A percentile compares a stretch with the other conserved stretches of the same genome.
phyloP scores from a whole-genome alignment of 345 rosid genomes.

The Eucalyptus brandiana region DNA sequence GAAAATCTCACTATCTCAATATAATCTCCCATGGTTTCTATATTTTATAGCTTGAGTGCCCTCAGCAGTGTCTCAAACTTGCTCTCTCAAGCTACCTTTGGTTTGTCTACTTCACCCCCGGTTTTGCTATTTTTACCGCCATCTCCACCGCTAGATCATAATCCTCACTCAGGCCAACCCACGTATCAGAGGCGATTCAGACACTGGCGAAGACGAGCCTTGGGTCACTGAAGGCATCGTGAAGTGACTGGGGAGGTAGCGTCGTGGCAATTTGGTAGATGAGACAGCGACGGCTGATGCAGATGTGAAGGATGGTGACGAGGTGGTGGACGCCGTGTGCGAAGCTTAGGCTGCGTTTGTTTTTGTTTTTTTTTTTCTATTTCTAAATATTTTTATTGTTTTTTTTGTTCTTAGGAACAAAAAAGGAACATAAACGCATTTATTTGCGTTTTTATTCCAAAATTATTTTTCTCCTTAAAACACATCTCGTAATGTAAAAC shows the following conservation, averaged over 20 bases:
- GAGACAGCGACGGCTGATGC: too few relatives aligned
- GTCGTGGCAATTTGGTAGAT: background rate
- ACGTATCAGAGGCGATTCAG: background rate
- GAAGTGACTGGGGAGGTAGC: background rate
- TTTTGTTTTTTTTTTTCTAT: too few relatives aligned
- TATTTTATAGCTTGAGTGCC: background rate
- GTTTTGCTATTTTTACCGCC: background rate
- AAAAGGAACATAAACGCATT: too few relatives aligned
- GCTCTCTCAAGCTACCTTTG: background rate
- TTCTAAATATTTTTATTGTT: too few relatives aligned
- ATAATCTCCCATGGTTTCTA: background rate
- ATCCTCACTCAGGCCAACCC: too few relatives aligned
- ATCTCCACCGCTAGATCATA: background rate
- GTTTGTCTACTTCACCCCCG: background rate
- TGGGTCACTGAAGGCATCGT: background rate
- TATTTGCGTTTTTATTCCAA: too few relatives aligned
- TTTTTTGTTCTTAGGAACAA: too few relatives aligned
- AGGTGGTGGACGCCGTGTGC: background rate
- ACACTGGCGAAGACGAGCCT: background rate
- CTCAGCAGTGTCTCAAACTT: rapidly evolving
- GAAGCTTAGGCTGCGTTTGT: too few relatives aligned
- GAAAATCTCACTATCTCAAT: background rate
- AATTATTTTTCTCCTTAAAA: too few relatives aligned
- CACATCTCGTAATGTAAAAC: too few relatives aligned
- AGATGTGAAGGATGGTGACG: background rate